These are phyloP conservation scores for Pseudoturritis turrita DNA, from an alignment of 345 rosid species.

Conservation along the genomic window DNA sequence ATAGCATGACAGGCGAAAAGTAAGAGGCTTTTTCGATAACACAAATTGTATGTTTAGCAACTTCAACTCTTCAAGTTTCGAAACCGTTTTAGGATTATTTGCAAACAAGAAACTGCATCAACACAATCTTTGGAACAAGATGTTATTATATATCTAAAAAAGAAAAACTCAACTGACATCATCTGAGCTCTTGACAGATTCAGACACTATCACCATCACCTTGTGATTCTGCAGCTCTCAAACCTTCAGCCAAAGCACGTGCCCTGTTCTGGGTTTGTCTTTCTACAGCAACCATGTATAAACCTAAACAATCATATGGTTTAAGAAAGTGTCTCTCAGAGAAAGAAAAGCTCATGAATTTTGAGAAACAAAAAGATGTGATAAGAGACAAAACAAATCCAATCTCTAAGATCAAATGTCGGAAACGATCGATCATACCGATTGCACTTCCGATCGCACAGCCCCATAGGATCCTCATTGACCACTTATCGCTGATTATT, in stretches of 20 bases:
- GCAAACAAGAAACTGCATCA: conserved; percentile 23
- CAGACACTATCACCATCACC: conserved; percentile 41
- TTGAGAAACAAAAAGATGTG: neutral
- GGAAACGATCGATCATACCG: too few relatives aligned
- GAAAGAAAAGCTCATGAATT: neutral
- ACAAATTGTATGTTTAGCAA: conserved; percentile 27
- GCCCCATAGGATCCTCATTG: conserved; percentile 71
- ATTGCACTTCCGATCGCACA: conserved; percentile 73
- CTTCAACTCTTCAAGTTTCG: conserved; percentile 11
- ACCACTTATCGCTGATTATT: conserved; percentile 65
- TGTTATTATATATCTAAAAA: neutral
- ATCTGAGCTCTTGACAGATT: neutral
- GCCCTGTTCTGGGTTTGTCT: conserved; percentile 73
- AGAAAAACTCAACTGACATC: conserved; percentile 10
- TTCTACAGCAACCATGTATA: conserved; percentile 78
- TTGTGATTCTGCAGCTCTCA: conserved; percentile 50
- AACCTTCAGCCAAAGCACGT: conserved; percentile 56
- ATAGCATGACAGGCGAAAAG: conserved; percentile 17
- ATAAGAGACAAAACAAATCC: neutral
- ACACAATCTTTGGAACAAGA: neutral
- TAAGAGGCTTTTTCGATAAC: neutral
- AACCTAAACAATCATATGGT: conserved; percentile 36
- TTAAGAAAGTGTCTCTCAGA: neutral
- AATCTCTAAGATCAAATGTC: neutral
- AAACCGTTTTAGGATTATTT: conserved; percentile 11